Evolutionary conservation across 306 rosid genomes (phyloP).

Genomic region (Calophaca sinica): DNA sequence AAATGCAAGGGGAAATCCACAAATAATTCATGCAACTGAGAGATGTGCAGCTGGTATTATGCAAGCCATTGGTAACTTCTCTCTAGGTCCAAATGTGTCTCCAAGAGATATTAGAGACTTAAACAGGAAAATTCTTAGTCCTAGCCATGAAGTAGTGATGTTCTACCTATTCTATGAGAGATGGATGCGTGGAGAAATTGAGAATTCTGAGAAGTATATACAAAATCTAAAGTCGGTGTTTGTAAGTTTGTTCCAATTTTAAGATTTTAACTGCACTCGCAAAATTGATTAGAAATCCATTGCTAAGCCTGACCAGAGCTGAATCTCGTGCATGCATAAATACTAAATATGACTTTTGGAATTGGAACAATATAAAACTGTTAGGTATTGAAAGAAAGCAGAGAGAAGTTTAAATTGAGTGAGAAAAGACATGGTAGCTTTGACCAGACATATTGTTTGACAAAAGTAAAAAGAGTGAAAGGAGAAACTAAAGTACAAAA

Average conservation of each 20-base stretch:
- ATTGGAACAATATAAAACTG: slow-evolving; percentile 25
- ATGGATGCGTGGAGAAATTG: slow-evolving; percentile 77
- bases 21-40: slow-evolving; percentile 65
- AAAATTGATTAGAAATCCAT: slow-evolving; percentile 24
- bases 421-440: slow-evolving; percentile 9
- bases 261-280: neutral
- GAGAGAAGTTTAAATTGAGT: slow-evolving; percentile 12
- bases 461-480: slow-evolving; percentile 12
- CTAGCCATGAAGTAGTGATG: slow-evolving; percentile 67
- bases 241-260: slow-evolving; percentile 60
- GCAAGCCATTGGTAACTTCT: slow-evolving; percentile 72
- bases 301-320: slow-evolving; percentile 22
- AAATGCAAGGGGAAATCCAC: slow-evolving; percentile 57
- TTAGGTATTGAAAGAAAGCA: slow-evolving; percentile 23
- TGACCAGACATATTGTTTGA: neutral
- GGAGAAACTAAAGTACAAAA: slow-evolving; percentile 26
- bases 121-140: slow-evolving; percentile 45
- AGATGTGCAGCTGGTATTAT: slow-evolving; percentile 89
- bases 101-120: slow-evolving; percentile 70
- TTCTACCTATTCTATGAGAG: slow-evolving; percentile 73
- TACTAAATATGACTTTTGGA: slow-evolving; percentile 3
- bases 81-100: slow-evolving; percentile 72
- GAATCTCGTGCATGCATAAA: slow-evolving; percentile 37
- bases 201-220: slow-evolving; percentile 57
- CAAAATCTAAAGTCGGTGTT: slow-evolving; percentile 56